These are phyloP conservation scores for Myxozyma nipponensis DNA, from an alignment of 805 yeast genomes.

Conservation along the genomic window DNA sequence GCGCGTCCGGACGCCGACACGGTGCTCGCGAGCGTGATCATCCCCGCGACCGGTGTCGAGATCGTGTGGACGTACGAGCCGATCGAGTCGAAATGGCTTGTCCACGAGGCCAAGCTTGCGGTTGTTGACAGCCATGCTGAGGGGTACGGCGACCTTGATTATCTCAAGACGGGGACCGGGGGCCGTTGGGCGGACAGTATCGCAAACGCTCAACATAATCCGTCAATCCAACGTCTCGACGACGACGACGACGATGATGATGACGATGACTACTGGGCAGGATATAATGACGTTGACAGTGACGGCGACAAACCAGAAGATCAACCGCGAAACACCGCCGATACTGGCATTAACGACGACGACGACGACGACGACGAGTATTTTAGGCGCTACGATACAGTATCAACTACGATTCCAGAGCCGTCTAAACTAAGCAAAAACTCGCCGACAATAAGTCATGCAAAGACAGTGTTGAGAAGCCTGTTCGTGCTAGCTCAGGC, in stretches of 20 bases:
- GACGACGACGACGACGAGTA: constrained; percentile 16
- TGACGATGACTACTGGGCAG: constrained; percentile 26
- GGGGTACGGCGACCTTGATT: constrained; percentile 1
- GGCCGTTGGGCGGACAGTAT: not conserved
- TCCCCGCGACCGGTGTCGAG: constrained; percentile 4
- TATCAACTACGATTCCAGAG: constrained; percentile 24
- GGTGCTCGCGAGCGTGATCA: not conserved
- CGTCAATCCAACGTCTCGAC: constrained; percentile 9
- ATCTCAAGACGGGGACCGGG: not conserved
- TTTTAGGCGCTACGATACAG: constrained; percentile 23
- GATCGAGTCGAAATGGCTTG: constrained; percentile 17
- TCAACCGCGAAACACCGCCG: not conserved
- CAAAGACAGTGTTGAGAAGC: constrained; percentile 8
- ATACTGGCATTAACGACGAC: not conserved
- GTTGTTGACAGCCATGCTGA: not conserved
- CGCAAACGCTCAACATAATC: not conserved
- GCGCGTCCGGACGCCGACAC: constrained; percentile 17
- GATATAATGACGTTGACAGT: constrained; percentile 27
- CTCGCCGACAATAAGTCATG: constrained; percentile 5
- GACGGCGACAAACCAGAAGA: constrained; percentile 1
- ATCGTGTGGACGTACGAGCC: constrained; percentile 12
- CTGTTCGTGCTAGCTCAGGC: constrained; percentile 8
- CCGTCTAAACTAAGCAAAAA: constrained; percentile 21
- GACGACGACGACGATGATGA: constrained; percentile 12
- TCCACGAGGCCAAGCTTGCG: constrained; percentile 9